Evolutionary conservation across 2,329 filamentous ascomycete species (phyloP), one percentile per base, ranked within the genome.

Genomic region (Alternaria alternata): DNA sequence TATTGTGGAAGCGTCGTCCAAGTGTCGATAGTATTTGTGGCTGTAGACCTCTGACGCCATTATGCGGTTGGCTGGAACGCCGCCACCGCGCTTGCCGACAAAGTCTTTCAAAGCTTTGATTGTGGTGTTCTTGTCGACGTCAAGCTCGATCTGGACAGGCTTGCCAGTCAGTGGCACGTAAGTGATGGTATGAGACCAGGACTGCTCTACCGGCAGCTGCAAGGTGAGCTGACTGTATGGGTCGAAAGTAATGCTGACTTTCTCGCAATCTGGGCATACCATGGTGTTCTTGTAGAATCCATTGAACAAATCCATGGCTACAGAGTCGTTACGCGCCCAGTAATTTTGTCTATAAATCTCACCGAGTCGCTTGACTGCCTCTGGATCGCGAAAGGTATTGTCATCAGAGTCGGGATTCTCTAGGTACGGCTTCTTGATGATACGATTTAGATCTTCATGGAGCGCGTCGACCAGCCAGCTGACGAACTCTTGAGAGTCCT

Each of bases 221-320:
- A 99, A 82, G 0, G 95, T 97, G 60, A 99, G 81, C 66, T 96
- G 95, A 78, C 93, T 97, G 83, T 96, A 99, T 0, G 95, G 95
- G 76, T 99, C 95, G 74, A 99, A 99, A 0, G 95, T 98, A 71
- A 99, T 97, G 86, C 94, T 97, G 79, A 98, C 91, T 81, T 98
- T 99, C 69, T 90, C 86, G 77, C 95, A 99, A 7, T 86, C 87
- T 0, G 95, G 95, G 74, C 95, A 99, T 64, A 95, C 90, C 64
- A 99, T 86, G 0, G 94, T 98, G 44, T 96, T 98, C 81, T 98
- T 97, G 86, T 98, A 99, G 86, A 98, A 93, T 2, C 65, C 95
- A 22, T 93, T 96, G 78, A 99, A 99, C 11, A 99, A 85, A 75
- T 99, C 95, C 58, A 93, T 94, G 67, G 97, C 92, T 41, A 98